Evolutionary conservation across 2,329 filamentous ascomycete genomes (phyloP), one percentile per base, ranked within the genome.

Genomic region (Pestalotiopsis sp.): DNA sequence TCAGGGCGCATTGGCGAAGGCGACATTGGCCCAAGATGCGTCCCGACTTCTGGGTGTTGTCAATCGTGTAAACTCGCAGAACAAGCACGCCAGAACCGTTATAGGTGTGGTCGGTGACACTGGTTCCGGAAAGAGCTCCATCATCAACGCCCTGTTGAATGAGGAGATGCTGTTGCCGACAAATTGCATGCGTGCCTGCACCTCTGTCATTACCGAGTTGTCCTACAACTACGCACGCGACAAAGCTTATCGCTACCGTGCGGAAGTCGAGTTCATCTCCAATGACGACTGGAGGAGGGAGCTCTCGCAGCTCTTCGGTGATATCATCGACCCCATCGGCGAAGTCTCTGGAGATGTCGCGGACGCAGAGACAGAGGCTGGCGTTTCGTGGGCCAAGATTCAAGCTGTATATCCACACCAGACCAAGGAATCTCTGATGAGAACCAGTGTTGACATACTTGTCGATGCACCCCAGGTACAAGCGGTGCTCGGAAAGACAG

Each of bases 401-500:
- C 75, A 73, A 61, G 75, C 75, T 17, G 72, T 78, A 2, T 77
- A 76, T 49, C 76, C 76, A 1, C 49, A 69, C 0, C 73, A 71
- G 69, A 78, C 76, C 5, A 76, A 62, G 20, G 74, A 78, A 25
- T 75, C 73, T 72, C 71, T 79, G 14, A 69, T 72, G 3, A 27
- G 72, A 58, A 59, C 63, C 12, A 73, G 78, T 17, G 67, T 72
- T 3, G 76, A 79, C 12, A 81, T 82, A 14, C 80, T 90, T 2
- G 79, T 86, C 73, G 71, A 78, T 0, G 78, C 84, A 9, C 69
- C 76, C 7, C 72, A 76, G 4, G 79, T 89, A 1, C 67, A 72
- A 4, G 68, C 73, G 0, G 69, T 88, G 1, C 82, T 91, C 2
- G 87, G 86, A 1, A 83, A 77, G 0, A 84, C 78, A 0, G 80